phyloP scores from a whole-genome alignment of 75 land plant genomes.

The Cryptomeria japonica region DNA sequence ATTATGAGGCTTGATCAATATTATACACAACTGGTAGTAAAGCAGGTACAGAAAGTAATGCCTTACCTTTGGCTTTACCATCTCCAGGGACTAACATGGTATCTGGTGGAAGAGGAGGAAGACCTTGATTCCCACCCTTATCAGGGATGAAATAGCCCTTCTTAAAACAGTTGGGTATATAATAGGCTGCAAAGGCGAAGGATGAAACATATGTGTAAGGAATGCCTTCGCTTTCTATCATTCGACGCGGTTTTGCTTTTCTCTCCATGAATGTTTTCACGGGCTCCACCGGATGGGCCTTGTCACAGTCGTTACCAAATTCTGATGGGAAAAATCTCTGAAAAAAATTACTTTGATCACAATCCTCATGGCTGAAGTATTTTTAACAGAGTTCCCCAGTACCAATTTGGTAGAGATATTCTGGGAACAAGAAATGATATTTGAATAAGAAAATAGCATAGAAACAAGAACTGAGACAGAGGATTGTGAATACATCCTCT shows the following conservation, averaged over 20 bases:
- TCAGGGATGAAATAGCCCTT: not conserved
- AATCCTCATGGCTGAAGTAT: too few species aligned
- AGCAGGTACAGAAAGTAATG: not conserved
- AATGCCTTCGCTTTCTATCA: constrained; percentile 51
- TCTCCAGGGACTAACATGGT: constrained; percentile 52
- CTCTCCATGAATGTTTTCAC: constrained; percentile 28
- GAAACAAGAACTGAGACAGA: not conserved
- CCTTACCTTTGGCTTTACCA: constrained; percentile 66
- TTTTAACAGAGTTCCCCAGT: too few species aligned
- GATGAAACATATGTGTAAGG: constrained; percentile 55
- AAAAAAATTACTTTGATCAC: not conserved
- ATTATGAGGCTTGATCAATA: not conserved
- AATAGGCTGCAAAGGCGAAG: constrained; percentile 45
- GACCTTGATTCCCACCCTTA: constrained; percentile 37
- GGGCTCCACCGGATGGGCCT: constrained; percentile 26
- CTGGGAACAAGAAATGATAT: too few species aligned
- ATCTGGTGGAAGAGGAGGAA: constrained; percentile 51
- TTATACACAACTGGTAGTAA: not conserved
- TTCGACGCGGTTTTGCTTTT: constrained; percentile 48
- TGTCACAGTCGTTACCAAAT: constrained; percentile 65
- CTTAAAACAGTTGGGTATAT: constrained; percentile 39
- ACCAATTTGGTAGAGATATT: too few species aligned
- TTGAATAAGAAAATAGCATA: not conserved
- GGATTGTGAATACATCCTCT: too few species aligned
- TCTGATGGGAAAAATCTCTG: constrained; percentile 80